These are phyloP conservation scores for Corymbia calophylla DNA, from an alignment of 441 rosid species.

Conservation along the genomic window DNA sequence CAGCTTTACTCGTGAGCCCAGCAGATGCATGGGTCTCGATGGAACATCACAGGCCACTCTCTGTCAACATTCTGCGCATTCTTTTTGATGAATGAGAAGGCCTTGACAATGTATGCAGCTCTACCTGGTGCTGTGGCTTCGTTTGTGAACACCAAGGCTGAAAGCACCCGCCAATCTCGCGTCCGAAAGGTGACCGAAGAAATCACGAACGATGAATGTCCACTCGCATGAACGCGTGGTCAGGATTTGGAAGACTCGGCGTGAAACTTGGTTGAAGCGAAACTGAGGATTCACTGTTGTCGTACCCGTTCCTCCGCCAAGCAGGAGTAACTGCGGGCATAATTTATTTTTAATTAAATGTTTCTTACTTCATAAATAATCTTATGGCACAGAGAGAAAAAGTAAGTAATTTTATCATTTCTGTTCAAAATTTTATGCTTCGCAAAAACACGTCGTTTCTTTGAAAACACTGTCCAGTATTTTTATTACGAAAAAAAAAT, in stretches of 20 bases:
- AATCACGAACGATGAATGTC: background rate
- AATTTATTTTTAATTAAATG: background rate
- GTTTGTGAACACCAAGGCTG: background rate
- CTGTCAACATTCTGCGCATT: background rate
- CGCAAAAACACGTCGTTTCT: background rate
- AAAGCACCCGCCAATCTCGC: background rate
- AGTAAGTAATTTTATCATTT: background rate
- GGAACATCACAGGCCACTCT: background rate
- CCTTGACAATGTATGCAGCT: background rate
- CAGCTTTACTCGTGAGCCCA: background rate
- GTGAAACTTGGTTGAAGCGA: background rate
- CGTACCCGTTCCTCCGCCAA: background rate
- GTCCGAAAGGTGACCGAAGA: background rate
- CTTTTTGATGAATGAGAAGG: background rate
- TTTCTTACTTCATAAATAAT: background rate
- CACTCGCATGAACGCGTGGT: background rate
- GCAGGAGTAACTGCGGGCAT: background rate
- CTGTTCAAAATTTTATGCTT: background rate
- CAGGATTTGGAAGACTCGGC: background rate
- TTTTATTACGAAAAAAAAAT: background rate
- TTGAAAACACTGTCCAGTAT: background rate
- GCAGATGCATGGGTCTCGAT: background rate
- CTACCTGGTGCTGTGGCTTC: background rate
- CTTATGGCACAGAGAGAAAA: background rate
- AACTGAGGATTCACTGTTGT: background rate